These are phyloP conservation scores for Dioscorea cayenensis DNA, from an alignment of 116 monocot genomes.

Conservation along the genomic window DNA sequence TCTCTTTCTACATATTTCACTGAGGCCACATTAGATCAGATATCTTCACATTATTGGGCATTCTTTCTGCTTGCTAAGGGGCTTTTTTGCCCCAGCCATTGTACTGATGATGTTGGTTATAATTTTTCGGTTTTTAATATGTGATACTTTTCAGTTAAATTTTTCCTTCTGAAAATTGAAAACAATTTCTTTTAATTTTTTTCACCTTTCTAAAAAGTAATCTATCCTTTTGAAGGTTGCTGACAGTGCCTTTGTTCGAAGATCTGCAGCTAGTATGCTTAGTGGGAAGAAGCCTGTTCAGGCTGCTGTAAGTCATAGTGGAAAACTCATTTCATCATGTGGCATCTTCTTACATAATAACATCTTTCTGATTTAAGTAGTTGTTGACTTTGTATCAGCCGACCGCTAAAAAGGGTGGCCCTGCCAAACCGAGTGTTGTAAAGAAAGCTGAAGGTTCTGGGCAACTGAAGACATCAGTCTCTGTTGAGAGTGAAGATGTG, in stretches of 20 bases:
- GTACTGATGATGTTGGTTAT: no score
- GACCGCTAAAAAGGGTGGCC: slow-evolving; percentile 48
- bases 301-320: slow-evolving; percentile 38
- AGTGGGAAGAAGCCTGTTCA: slow-evolving; percentile 87
- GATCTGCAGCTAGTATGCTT: slow-evolving; percentile 99
- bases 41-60: no score
- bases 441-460: slow-evolving; percentile 71
- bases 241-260: slow-evolving; percentile 51
- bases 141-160: no score
- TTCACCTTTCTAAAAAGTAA: neutral
- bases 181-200: neutral
- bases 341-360: neutral
- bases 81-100: no score
- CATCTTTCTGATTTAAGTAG: neutral
- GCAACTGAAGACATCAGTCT: slow-evolving; percentile 34
- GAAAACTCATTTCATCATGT: neutral
- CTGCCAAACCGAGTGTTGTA: slow-evolving; percentile 38
- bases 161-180: no score
- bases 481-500: slow-evolving; percentile 76
- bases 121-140: no score
- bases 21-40: no score
- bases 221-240: slow-evolving; percentile 26
- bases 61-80: no score
- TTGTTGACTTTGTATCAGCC: slow-evolving; percentile 25
- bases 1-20: no score